These are phyloP conservation scores for Psilocybe sp. DNA, from an alignment of 768 basidiomycete species.

Conservation along the genomic window DNA sequence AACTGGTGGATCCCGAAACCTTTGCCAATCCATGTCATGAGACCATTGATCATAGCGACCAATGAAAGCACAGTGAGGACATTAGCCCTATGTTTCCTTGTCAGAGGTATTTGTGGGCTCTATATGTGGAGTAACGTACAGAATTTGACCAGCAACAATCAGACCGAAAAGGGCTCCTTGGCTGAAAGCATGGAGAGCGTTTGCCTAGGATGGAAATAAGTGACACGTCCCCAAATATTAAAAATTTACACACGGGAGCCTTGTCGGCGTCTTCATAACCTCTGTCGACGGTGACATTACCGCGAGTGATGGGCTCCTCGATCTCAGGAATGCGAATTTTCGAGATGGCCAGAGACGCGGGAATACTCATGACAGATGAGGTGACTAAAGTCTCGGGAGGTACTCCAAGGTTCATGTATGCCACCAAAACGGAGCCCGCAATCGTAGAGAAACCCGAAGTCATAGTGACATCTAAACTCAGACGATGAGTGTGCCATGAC, in stretches of 20 bases:
- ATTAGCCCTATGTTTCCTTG: constrained; percentile 51
- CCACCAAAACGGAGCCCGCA: constrained; percentile 82
- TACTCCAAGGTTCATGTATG: constrained; percentile 77
- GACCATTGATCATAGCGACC: constrained; percentile 75
- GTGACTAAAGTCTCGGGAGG: constrained; percentile 81
- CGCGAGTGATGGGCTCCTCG: constrained; percentile 84
- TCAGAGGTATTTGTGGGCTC: background rate
- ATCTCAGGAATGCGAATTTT: constrained; percentile 82
- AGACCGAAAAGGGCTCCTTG: constrained; percentile 84
- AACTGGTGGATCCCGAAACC: constrained; percentile 82
- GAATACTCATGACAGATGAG: constrained; percentile 92
- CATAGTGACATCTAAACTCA: constrained; percentile 62
- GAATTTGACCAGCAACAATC: constrained; percentile 82
- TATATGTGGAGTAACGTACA: constrained; percentile 42
- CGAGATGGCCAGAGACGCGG: constrained; percentile 89
- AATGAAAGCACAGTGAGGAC: constrained; percentile 84
- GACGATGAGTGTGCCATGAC: background rate
- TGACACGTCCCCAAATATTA: background rate
- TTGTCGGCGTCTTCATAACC: constrained; percentile 53
- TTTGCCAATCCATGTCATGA: constrained; percentile 85
- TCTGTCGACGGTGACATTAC: constrained; percentile 74
- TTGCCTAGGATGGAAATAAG: constrained; percentile 39
- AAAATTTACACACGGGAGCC: constrained; percentile 41
- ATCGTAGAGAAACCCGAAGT: constrained; percentile 92
- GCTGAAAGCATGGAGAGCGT: constrained; percentile 87